Evolutionary conservation across 2,329 filamentous ascomycete species (phyloP).

Genomic region (Remersonia thermophila): DNA sequence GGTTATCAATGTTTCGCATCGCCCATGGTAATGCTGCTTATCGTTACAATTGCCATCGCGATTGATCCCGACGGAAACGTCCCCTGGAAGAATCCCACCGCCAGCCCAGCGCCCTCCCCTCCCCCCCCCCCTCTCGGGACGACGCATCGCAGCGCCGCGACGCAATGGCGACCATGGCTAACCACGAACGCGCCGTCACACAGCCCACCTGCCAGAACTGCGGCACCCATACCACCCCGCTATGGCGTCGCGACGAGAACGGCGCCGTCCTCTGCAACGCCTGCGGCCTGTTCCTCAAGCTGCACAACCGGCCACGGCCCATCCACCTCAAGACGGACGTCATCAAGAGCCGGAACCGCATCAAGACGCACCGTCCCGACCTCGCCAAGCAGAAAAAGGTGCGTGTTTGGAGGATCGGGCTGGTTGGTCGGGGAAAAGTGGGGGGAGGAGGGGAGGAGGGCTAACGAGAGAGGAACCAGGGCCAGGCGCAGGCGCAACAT

Average conservation of each 20-base stretch:
- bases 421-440: too few relatives aligned
- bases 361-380: constrained; percentile 74
- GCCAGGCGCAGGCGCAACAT: constrained; percentile 27
- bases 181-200: constrained; percentile 46
- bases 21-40: constrained; percentile 17
- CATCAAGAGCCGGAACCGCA: constrained; percentile 97
- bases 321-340: constrained; percentile 98
- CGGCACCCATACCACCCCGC: constrained; percentile 82
- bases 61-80: background rate
- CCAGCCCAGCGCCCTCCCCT: constrained; percentile 2
- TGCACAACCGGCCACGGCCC: constrained; percentile 83
- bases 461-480: constrained; percentile 9
- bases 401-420: constrained; percentile 9
- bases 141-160: constrained; percentile 13
- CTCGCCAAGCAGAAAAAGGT: constrained; percentile 78
- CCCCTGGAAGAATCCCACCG: too few relatives aligned
- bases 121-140: constrained; percentile 1
- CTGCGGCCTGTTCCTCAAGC: constrained; percentile 92
- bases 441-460: too few relatives aligned
- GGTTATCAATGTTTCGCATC: constrained; percentile 11
- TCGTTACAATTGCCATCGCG: constrained; percentile 13
- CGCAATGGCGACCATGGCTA: constrained; percentile 41
- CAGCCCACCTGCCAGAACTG: constrained; percentile 98
- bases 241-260: constrained; percentile 95
- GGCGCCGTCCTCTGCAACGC: constrained; percentile 96